Evolutionary conservation across 2,329 filamentous ascomycete genomes (phyloP).

Genomic region (Xenoacremonium recifei): DNA sequence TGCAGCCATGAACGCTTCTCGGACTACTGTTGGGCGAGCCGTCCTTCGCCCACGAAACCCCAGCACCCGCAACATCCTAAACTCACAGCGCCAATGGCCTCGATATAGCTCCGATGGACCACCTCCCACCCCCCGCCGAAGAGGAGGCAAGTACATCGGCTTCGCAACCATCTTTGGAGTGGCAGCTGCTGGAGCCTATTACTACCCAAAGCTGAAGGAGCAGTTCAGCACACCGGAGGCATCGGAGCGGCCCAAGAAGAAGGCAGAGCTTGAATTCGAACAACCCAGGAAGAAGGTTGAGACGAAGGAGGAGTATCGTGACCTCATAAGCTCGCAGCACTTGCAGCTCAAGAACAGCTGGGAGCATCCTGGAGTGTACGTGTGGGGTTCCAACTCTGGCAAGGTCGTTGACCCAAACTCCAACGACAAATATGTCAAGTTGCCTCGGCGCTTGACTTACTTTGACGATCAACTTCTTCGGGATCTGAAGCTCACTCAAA

Average conservation of each 20-base stretch:
- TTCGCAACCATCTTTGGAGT: conserved; percentile 35
- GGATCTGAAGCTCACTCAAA: conserved; percentile 80
- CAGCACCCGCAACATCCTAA: conserved; percentile 16
- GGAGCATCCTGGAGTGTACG: conserved; percentile 84
- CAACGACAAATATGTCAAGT: conserved; percentile 74
- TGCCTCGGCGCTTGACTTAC: conserved; percentile 72
- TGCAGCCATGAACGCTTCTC: conserved; percentile 31
- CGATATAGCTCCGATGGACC: conserved; percentile 26
- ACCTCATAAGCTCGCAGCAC: conserved; percentile 80
- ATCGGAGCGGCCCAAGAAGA: conserved; percentile 15
- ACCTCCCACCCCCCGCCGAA: conserved; percentile 15
- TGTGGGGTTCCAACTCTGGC: conserved; percentile 87
- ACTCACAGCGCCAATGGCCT: conserved; percentile 28
- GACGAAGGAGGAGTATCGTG: conserved; percentile 70
- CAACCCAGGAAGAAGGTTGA: conserved; percentile 55
- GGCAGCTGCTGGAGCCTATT: conserved; percentile 38
- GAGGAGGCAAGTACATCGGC: conserved; percentile 29
- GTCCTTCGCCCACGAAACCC: conserved; percentile 22
- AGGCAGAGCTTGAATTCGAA: conserved; percentile 66
- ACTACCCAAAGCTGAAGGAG: conserved; percentile 35
- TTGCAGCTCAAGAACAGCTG: conserved; percentile 81
- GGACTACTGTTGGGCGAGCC: conserved; percentile 27
- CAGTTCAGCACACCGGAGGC: conserved; percentile 19
- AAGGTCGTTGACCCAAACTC: conserved; percentile 84
- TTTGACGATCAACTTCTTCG: conserved; percentile 84